Base-by-base conservation (phyloP, 2,329 filamentous ascomycete species). In the Aureobasidium sp. region DNA sequence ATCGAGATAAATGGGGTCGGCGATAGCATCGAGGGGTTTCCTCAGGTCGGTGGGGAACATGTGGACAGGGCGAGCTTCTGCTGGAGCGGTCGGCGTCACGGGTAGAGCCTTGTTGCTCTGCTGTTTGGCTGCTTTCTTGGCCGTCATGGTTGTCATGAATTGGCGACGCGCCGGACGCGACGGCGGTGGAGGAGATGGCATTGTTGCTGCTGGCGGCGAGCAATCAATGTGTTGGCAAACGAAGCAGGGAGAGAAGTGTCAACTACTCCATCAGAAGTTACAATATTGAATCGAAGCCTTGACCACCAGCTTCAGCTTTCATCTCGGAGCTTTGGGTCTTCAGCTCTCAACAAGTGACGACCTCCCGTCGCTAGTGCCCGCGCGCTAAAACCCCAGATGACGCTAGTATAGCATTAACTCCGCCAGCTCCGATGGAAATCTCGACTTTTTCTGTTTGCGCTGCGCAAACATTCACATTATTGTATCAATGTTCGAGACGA, bases 1-100 rank as follows among this genome's bases (percentile, higher is more conserved):
- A 67, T 88, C 81, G 46, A 60, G 57, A 10, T 51, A 43, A 24
- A 51, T 27, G 26, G 57, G 57, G 26, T 60, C 57, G 57, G 44
- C 46, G 46, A 60, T 27, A 12, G 34, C 39, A 10, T 60, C 46
- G 46, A 60, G 57, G n/a, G 44, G 57, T 26, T 60, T 46, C 26
- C 3, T 50, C 34, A 60, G 57, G 15, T 60, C 39, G 44, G 44
- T 36, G 26, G 57, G 57, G 26, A 27, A 60, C 39, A 51, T 41
- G 57, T 26, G 24, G 8, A 13, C 29, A 26, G 55, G 37, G 43
- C 55, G 55, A 9, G 41, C 13, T 48, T 59, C 55, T 37, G 55
- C 34, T 41, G 51, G 37, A 13, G 51, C 53, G 1, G 53, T 9
- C 39, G 41, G 53, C 39, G 53, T 57, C 24, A 59, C 55, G 29